phyloP scores from a whole-genome alignment of 345 rosid genomes.

The Fremontodendron californicum region DNA sequence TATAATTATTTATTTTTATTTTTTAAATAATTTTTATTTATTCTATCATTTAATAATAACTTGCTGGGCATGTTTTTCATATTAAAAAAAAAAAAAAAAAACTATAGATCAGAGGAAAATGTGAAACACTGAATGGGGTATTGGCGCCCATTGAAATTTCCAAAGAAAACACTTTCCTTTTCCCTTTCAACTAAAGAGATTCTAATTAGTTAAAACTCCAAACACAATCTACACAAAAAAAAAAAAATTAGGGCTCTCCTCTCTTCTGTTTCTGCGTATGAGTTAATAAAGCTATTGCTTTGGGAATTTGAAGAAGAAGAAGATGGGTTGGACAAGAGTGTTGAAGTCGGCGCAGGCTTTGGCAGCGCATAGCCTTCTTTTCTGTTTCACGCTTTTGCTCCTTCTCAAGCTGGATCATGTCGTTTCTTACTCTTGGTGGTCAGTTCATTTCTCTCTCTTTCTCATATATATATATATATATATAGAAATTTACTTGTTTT shows the following conservation, averaged over 20 bases:
- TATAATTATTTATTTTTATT: too few species aligned
- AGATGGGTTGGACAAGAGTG: slow-evolving; percentile 75
- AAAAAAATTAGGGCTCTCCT: background rate
- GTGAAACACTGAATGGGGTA: background rate
- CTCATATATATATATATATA: too few species aligned
- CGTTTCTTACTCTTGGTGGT: slow-evolving; percentile 79
- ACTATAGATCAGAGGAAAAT: too few species aligned
- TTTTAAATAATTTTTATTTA: too few species aligned
- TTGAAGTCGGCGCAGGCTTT: slow-evolving; percentile 79
- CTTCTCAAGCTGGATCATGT: slow-evolving; percentile 61
- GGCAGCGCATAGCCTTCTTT: slow-evolving; percentile 70
- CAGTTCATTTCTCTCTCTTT: slow-evolving; percentile 19
- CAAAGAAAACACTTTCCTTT: background rate
- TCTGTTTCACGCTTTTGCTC: slow-evolving; percentile 63
- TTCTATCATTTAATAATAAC: too few species aligned
- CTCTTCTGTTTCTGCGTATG: background rate
- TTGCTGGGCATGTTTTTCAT: too few species aligned
- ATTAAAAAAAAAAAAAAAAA: too few species aligned
- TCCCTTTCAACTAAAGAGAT: background rate
- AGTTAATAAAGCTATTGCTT: background rate
- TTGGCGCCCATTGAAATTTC: background rate
- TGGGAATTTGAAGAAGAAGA: slow-evolving; percentile 6
- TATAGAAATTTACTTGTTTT: background rate
- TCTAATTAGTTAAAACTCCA: background rate
- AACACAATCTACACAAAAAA: background rate